phyloP scores from a whole-genome alignment of 495 filamentous ascomycete genomes.

The Neohortaea acidophila region DNA sequence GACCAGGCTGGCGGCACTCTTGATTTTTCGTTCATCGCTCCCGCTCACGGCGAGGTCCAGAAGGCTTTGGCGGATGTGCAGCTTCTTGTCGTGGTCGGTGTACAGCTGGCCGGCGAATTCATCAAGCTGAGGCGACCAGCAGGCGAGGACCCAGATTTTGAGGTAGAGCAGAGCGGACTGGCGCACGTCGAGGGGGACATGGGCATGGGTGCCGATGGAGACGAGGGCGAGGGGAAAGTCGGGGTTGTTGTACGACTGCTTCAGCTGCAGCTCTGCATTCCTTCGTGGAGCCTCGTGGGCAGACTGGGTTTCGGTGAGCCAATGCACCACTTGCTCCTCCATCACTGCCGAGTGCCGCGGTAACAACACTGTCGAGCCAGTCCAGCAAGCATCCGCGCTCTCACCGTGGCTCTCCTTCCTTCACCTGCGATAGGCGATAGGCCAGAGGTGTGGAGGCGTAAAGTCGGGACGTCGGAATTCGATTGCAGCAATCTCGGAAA shows the following conservation, averaged over 20 bases:
- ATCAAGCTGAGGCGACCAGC: slow-evolving; percentile 58
- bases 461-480: no score
- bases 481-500: no score
- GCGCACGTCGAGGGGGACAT: slow-evolving; percentile 54
- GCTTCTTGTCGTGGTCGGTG: slow-evolving; percentile 51
- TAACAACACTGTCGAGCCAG: no score
- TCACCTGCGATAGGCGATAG: no score
- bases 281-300: slow-evolving; percentile 52
- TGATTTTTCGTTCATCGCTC: slow-evolving; percentile 69
- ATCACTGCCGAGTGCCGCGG: slow-evolving; percentile 28
- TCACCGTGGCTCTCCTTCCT: no score
- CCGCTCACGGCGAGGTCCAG: slow-evolving; percentile 62
- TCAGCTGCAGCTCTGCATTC: slow-evolving; percentile 63
- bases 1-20: slow-evolving; percentile 71
- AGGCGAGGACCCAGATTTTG: slow-evolving; percentile 60
- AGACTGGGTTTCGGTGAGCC: slow-evolving; percentile 68
- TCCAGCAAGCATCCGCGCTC: no score
- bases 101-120: slow-evolving; percentile 50
- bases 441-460: no score
- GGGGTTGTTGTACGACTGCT: slow-evolving; percentile 45
- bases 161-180: slow-evolving; percentile 71
- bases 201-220: slow-evolving; percentile 59
- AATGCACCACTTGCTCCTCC: slow-evolving; percentile 70
- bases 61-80: slow-evolving; percentile 49
- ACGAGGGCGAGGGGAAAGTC: slow-evolving; percentile 54